Percentiles rank a stretch among this genome's conserved stretches.
Evolutionary conservation across 2,329 filamentous ascomycete species (phyloP).

Genomic region (Penicillium rolfsii): DNA sequence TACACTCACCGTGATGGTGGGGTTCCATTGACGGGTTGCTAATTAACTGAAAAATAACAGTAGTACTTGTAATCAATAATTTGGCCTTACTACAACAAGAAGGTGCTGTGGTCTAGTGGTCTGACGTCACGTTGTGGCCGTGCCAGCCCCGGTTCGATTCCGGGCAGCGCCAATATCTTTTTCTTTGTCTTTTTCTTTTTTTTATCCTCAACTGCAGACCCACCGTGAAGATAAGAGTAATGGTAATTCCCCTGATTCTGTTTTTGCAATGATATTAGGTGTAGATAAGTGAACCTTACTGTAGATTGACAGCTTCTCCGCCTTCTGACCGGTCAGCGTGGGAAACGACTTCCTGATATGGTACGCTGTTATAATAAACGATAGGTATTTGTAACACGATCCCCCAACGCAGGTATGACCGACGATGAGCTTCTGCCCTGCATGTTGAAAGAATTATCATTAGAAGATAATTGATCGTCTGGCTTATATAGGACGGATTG

Average conservation of each 20-base stretch:
- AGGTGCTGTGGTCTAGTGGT: conserved; percentile 19
- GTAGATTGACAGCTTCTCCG: not conserved
- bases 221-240: not conserved
- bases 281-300: not conserved
- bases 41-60: too few relatives aligned
- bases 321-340: not conserved
- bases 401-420: too few relatives aligned
- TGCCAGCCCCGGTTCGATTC: conserved; percentile 37
- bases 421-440: not conserved
- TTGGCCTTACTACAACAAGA: not conserved
- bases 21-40: too few relatives aligned
- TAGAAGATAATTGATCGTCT: not conserved
- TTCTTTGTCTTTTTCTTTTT: conserved; percentile 9
- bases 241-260: not conserved
- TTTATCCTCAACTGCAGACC: too few relatives aligned
- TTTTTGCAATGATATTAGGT: not conserved
- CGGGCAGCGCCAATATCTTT: conserved; percentile 27
- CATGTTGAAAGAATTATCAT: not conserved
- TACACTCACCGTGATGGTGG: too few relatives aligned
- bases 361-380: not conserved
- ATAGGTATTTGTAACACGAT: not conserved
- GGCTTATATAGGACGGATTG: not conserved
- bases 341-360: not conserved
- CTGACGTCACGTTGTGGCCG: conserved; percentile 37
- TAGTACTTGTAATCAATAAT: too few relatives aligned